Evolutionary conservation across 495 filamentous ascomycete genomes (phyloP), one percentile per base, ranked within the genome.

Genomic region (Penicillium desertorum): DNA sequence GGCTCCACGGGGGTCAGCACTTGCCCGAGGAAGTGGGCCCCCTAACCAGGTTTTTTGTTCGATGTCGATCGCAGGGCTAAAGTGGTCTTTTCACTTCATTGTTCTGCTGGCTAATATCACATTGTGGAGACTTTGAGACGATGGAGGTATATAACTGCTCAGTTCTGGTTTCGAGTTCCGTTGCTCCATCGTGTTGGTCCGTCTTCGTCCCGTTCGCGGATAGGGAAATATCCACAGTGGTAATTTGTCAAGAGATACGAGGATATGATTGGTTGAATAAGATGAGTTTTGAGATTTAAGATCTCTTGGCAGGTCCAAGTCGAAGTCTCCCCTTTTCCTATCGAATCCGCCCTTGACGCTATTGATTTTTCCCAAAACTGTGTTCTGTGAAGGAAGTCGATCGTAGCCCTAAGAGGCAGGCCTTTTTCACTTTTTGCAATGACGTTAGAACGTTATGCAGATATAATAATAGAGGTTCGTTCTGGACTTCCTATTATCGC

Each of bases 1-100:
- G n/a, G n/a, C n/a, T n/a, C 22, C 49, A 41, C 9, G 45, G 45
- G 45, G 25, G 45, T 19, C 20, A 48, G 45, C 45, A 48, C 45
- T 32, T 48, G 45, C 45, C 32, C 45, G 17, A 48, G 45, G 3
- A 25, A n/a, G 53, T 55, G 53, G 44, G 12, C 32, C 34, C 34
- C 17, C 43, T 23, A 25, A 43, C 36, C 49, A 41, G 25, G 39
- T 41, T 30, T 47, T 52, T 42, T 7, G 27, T 47, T 16, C 27
- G 29, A 46, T 29, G 45, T 30, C 45, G 45, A 48, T 48, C 45
- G 12, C 2, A 19, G 2, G 16, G 27, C n/a, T 23, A 12, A n/a
- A 9, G 17, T 17, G n/a, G 5, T 17, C 9, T 17, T n/a, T 9
- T 16, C 9, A 14, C 27, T 32, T 17, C 45, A 32, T 32, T 20